Percentiles rank a stretch among this genome's conserved stretches.
Conservation (phyloP, 805 yeast genomes). For the Nakazawaea siamensis region DNA sequence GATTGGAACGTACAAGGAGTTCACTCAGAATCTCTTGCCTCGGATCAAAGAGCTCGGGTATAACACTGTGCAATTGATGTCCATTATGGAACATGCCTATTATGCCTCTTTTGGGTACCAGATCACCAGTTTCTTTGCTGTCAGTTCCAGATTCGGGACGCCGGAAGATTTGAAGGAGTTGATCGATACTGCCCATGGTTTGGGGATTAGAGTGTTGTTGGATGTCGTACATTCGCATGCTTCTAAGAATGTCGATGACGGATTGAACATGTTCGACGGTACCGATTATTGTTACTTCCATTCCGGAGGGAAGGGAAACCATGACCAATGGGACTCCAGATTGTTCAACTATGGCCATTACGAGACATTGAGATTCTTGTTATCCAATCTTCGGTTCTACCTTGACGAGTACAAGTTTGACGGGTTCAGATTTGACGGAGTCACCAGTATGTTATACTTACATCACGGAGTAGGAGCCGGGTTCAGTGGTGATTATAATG, state of each 20-base stretch:
- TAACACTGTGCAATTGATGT: slow-evolving; percentile 93
- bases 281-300: slow-evolving; percentile 94
- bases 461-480: slow-evolving; percentile 92
- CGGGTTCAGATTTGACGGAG: slow-evolving; percentile 96
- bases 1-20: slow-evolving; percentile 79
- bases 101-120: slow-evolving; percentile 98
- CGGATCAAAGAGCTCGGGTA: slow-evolving; percentile 78
- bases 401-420: slow-evolving; percentile 81
- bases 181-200: slow-evolving; percentile 83
- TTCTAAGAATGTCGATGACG: slow-evolving; percentile 89
- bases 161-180: slow-evolving; percentile 92
- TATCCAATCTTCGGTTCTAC: slow-evolving; percentile 78
- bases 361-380: slow-evolving; percentile 81
- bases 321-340: slow-evolving; percentile 94
- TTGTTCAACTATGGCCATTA: slow-evolving; percentile 86
- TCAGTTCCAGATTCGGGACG: slow-evolving; percentile 84
- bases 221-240: slow-evolving; percentile 97
- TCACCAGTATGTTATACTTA: slow-evolving; percentile 82
- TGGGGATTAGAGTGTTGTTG: slow-evolving; percentile 78
- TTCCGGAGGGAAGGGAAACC: slow-evolving; percentile 76
- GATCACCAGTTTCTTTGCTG: slow-evolving; percentile 86
- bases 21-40: slow-evolving; percentile 76
- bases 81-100: slow-evolving; percentile 97
- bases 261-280: slow-evolving; percentile 88
- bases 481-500: slow-evolving; percentile 88